These are phyloP conservation scores for Fusarium albidum DNA, from an alignment of 2,329 filamentous ascomycete species.

Conservation along the genomic window DNA sequence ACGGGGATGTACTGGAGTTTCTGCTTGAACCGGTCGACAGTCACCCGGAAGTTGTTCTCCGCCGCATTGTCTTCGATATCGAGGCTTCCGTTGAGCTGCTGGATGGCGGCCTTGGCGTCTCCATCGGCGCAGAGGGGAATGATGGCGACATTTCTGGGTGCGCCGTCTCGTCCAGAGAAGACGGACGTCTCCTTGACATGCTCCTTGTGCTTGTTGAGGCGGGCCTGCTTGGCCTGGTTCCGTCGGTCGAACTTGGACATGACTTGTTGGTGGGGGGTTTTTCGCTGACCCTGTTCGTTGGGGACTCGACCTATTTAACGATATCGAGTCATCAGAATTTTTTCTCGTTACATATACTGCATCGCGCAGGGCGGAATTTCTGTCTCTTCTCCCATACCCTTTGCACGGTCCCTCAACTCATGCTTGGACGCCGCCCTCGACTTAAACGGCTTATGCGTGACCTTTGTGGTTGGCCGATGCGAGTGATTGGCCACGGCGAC, in stretches of 20 bases:
- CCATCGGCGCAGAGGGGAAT: slow-evolving; percentile 82
- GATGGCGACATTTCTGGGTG: slow-evolving; percentile 86
- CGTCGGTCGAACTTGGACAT: slow-evolving; percentile 97
- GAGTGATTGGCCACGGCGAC: slow-evolving; percentile 74
- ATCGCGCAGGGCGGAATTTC: background rate
- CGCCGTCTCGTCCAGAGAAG: slow-evolving; percentile 86
- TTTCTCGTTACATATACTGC: background rate
- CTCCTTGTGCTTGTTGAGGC: slow-evolving; percentile 83
- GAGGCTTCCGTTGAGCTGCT: slow-evolving; percentile 77
- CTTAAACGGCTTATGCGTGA: slow-evolving; percentile 89
- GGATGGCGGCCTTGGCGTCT: slow-evolving; percentile 72
- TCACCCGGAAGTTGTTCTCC: slow-evolving; percentile 68
- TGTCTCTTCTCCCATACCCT: slow-evolving; percentile 65
- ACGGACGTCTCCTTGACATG: slow-evolving; percentile 81
- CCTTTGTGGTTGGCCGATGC: slow-evolving; percentile 92
- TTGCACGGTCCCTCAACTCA: slow-evolving; percentile 82
- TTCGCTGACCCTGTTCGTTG: slow-evolving; percentile 76
- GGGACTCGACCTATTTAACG: slow-evolving; percentile 74
- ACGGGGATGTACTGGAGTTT: slow-evolving; percentile 86
- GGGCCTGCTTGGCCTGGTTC: slow-evolving; percentile 93
- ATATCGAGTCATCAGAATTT: slow-evolving; percentile 2
- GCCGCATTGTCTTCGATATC: slow-evolving; percentile 76
- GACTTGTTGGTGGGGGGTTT: slow-evolving; percentile 93
- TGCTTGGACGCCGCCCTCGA: slow-evolving; percentile 90
- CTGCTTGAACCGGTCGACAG: slow-evolving; percentile 93